Evolutionary conservation across 2,329 filamentous ascomycete species (phyloP).

Genomic region (Neofusicoccum ribis): DNA sequence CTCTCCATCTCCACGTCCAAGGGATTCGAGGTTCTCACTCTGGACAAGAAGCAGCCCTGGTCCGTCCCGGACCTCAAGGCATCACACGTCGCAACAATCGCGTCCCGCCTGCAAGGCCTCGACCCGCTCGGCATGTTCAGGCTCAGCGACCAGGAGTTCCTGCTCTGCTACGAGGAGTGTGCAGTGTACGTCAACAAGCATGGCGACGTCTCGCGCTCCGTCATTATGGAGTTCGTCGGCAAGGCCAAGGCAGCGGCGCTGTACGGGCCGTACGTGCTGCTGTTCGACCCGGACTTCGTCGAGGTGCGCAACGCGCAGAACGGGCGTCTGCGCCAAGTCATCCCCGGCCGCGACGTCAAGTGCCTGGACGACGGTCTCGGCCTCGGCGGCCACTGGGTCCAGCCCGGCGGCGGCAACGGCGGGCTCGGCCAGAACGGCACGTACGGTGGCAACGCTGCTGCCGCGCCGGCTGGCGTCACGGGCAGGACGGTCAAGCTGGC

Average conservation of each 20-base stretch:
- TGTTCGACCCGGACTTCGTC: constrained; percentile 95
- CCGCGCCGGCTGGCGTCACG: constrained; percentile 44
- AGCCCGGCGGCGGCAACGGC: constrained; percentile 38
- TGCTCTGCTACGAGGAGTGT: constrained; percentile 92
- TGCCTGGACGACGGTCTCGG: constrained; percentile 70
- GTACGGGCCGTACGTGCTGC: constrained; percentile 85
- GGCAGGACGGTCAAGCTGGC: constrained; percentile 83
- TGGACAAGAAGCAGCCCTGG: constrained; percentile 96
- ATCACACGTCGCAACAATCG: constrained; percentile 80
- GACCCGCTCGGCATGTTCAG: constrained; percentile 95
- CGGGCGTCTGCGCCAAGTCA: constrained; percentile 88
- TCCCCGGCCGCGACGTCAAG: constrained; percentile 84
- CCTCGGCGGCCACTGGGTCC: constrained; percentile 52
- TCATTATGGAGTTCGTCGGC: constrained; percentile 99
- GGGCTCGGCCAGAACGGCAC: neutral
- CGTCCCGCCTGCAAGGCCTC: constrained; percentile 77
- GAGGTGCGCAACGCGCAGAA: constrained; percentile 97
- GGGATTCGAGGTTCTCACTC: constrained; percentile 91
- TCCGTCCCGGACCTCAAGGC: constrained; percentile 84
- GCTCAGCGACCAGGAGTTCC: constrained; percentile 75
- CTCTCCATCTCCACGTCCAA: constrained; percentile 88
- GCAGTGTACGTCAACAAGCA: constrained; percentile 98
- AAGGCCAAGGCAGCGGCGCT: constrained; percentile 84
- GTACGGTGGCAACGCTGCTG: constrained; percentile 33
- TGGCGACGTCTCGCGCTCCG: constrained; percentile 87